phyloP scores from a whole-genome alignment of 495 filamentous ascomycete genomes.

The Talaromyces borbonicus region DNA sequence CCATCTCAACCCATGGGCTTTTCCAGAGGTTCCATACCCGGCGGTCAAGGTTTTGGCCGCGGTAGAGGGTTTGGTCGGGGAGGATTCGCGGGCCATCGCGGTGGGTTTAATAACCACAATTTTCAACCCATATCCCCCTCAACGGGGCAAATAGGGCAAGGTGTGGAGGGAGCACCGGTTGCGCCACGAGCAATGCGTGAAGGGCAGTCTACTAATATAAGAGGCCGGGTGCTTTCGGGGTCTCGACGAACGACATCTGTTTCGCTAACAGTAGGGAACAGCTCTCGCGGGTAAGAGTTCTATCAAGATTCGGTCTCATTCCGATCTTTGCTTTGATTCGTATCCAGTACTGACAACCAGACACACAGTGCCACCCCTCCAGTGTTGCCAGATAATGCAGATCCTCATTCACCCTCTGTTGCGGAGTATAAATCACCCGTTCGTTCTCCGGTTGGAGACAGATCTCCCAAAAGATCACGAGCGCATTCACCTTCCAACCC shows the following conservation, averaged over 20 bases:
- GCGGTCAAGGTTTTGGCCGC: constrained; percentile 25
- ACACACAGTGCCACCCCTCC: constrained; percentile 15
- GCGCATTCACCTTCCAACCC: constrained; percentile 2
- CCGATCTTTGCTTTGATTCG: no score
- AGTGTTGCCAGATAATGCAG: constrained; percentile 13
- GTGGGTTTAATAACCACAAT: constrained; percentile 20
- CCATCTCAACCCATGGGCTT: constrained; percentile 4
- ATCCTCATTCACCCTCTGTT: constrained; percentile 4
- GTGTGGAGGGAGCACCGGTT: constrained; percentile 74
- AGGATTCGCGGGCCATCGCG: constrained; percentile 16
- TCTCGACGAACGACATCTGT: constrained; percentile 19
- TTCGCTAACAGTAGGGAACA: constrained; percentile 17
- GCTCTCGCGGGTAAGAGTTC: constrained; percentile 28
- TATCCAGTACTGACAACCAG: neutral
- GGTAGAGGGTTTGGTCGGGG: constrained; percentile 26
- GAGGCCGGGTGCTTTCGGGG: constrained; percentile 29
- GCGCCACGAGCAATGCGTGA: constrained; percentile 90
- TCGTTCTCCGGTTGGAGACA: neutral
- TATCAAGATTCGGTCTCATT: neutral
- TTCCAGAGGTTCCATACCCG: constrained; percentile 11
- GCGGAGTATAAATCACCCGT: neutral
- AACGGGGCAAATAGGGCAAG: no score
- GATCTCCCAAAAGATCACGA: neutral
- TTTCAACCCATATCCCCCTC: constrained; percentile 22
- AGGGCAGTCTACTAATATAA: constrained; percentile 62